Percentiles rank a stretch among this genome's conserved stretches.
phyloP scores from a whole-genome alignment of 805 yeast genomes.

The Zygosaccharomyces rouxii region DNA sequence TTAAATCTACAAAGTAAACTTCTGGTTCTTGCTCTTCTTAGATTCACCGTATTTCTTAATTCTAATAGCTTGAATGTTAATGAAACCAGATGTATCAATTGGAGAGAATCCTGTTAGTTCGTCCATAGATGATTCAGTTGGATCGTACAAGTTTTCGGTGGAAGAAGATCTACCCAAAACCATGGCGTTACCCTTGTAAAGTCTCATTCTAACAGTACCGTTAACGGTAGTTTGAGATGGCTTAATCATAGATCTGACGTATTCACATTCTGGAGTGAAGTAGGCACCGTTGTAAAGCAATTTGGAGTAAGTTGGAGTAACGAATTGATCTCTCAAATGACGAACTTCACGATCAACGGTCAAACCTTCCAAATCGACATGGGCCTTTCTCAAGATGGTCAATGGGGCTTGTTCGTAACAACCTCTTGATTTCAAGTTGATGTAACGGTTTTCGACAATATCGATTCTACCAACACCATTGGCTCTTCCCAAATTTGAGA shows the following conservation, averaged over 20 bases:
- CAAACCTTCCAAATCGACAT: slow-evolving; percentile 94
- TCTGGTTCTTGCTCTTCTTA: slow-evolving; percentile 72
- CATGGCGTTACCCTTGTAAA: slow-evolving; percentile 82
- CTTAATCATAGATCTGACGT: slow-evolving; percentile 84
- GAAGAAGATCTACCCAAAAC: slow-evolving; percentile 92
- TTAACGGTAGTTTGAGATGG: slow-evolving; percentile 95
- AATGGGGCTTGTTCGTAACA: slow-evolving; percentile 99
- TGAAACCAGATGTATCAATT: slow-evolving; percentile 94
- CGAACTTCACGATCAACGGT: slow-evolving; percentile 97
- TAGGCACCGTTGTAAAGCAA: slow-evolving; percentile 95
- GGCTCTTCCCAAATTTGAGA: slow-evolving; percentile 94
- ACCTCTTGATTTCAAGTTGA: slow-evolving; percentile 98
- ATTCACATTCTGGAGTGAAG: slow-evolving; percentile 98
- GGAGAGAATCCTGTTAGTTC: slow-evolving; percentile 98
- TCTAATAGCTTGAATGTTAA: slow-evolving; percentile 96
- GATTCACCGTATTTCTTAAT: slow-evolving; percentile 97
- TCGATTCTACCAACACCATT: slow-evolving; percentile 99
- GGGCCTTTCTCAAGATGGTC: slow-evolving; percentile 88
- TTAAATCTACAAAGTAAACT: slow-evolving; percentile 34
- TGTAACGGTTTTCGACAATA: slow-evolving; percentile 98
- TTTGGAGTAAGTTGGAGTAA: slow-evolving; percentile 86
- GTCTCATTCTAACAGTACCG: slow-evolving; percentile 90
- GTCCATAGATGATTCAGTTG: slow-evolving; percentile 98
- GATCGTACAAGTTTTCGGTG: slow-evolving; percentile 95
- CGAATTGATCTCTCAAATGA: slow-evolving; percentile 93